These are phyloP conservation scores for Curvularia hawaiiensis DNA, from an alignment of 2,329 filamentous ascomycete genomes.

Conservation along the genomic window DNA sequence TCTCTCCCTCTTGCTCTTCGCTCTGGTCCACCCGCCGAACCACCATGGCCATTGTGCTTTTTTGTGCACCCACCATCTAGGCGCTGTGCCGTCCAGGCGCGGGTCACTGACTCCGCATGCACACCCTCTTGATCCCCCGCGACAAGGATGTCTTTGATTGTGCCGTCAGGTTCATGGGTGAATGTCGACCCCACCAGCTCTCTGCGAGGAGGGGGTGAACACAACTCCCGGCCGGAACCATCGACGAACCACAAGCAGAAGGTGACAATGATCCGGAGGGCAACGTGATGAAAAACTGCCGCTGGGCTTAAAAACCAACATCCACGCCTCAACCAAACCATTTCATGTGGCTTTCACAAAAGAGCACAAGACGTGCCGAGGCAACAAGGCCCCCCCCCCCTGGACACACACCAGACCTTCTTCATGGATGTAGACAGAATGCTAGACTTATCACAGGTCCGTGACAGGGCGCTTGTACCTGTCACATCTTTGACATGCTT, in stretches of 20 bases:
- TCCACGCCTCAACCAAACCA: slow-evolving; percentile 9
- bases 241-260: slow-evolving; percentile 32
- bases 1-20: neutral
- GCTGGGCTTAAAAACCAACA: slow-evolving; percentile 20
- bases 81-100: slow-evolving; percentile 21
- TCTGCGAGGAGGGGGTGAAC: slow-evolving; percentile 23
- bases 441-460: neutral
- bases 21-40: slow-evolving; percentile 3
- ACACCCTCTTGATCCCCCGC: slow-evolving; percentile 22
- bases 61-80: slow-evolving; percentile 8
- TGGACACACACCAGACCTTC: slow-evolving; percentile 1
- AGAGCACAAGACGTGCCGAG: slow-evolving; percentile 11
- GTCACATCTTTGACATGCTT: neutral
- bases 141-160: slow-evolving; percentile 31
- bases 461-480: neutral
- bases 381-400: slow-evolving; percentile 4
- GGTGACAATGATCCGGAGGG: slow-evolving; percentile 32
- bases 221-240: slow-evolving; percentile 16
- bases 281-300: slow-evolving; percentile 15
- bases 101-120: slow-evolving; percentile 31
- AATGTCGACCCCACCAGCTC: slow-evolving; percentile 31
- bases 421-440: neutral
- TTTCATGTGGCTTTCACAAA: slow-evolving; percentile 1
- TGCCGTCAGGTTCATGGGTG: slow-evolving; percentile 23
- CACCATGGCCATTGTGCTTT: slow-evolving; percentile 17